Base-by-base conservation (phyloP, 352 stramenopile genomes). In the Globisporangium irregulare region DNA sequence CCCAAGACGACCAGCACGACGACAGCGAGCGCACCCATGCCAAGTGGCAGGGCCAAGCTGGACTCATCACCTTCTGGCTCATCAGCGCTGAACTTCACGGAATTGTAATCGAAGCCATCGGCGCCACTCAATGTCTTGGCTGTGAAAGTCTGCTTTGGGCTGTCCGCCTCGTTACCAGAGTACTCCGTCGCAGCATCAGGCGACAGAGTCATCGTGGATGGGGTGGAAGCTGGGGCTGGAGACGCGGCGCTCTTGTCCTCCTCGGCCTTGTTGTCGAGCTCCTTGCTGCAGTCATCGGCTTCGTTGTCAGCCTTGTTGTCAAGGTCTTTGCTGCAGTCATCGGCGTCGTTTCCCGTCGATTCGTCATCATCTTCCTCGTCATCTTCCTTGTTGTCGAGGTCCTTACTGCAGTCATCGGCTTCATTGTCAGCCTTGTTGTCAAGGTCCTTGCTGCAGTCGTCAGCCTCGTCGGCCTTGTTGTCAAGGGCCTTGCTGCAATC, bases 1-100 rank as follows among this genome's bases (percentile, higher is more conserved):
- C 79, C 84, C 15, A 81, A 66, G 14, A 84, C 60, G 14, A 71
- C 84, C 7, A 92, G 73, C n/a, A 79, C 79, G 9, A 78, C 73
- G 60, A 83, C 81, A 0, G 75, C 80, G 3, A 53, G 75, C 10
- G 56, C 84, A 3, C 68, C 73, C 25, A 76, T 79, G 3, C 72
- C 51, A 2, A 87, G 46, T 0, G 84, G 79, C 8, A 69, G 46
- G 0, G 62, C 51, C 2, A 56, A 4, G n/a, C 63, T 65, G 14
- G 65, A 68, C 18, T 60, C 27, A 7, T 12, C 58, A 3, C 75
- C 67, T 0, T 64, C 51, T 0, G 66, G 69, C 1, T 82, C 74
- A 14, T 70, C 71, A 0, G 72, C 73, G n/a, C 74, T 62, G 60
- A 91, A 84, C 25, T 74, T 73, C 2, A 91, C 70, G 1, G 69